Percentiles rank a stretch among this genome's conserved stretches.
Evolutionary conservation across 768 basidiomycete genomes (phyloP).

Genomic region (Pisolithus sp.): DNA sequence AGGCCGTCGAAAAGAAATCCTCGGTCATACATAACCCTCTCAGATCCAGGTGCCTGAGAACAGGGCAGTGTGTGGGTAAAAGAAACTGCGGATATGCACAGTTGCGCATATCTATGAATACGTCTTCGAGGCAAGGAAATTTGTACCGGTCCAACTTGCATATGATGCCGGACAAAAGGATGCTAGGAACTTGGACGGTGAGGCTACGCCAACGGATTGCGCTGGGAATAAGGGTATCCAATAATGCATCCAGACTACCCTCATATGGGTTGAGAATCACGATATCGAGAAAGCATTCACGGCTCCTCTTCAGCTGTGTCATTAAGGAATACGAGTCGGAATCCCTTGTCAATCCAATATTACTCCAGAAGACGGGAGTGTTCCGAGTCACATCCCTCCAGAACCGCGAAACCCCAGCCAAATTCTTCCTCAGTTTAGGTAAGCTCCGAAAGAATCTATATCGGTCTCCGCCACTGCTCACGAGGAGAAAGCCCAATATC

Average conservation of each 20-base stretch:
- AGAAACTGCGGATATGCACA: no score
- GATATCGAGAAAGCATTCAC: background rate
- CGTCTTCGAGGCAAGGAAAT: no score
- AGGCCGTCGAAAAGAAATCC: no score
- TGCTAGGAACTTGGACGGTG: no score
- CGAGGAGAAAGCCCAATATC: background rate
- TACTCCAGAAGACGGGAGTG: background rate
- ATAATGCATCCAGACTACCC: background rate
- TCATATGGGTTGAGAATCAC: background rate
- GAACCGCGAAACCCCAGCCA: background rate
- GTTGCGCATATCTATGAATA: no score
- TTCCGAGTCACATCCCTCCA: background rate
- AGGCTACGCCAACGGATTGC: background rate
- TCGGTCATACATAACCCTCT: no score
- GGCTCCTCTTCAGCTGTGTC: background rate
- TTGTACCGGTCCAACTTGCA: no score
- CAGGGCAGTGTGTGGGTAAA: no score
- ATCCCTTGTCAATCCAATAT: background rate
- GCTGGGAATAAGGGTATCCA: background rate
- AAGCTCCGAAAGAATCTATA: no score
- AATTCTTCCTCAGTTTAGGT: background rate
- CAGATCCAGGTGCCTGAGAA: no score
- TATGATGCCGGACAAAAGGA: no score
- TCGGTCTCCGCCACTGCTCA: no score
- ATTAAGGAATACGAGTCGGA: background rate